Base-by-base conservation (phyloP, 108 stramenopile genomes). In the Fragilaria crotonensis region DNA sequence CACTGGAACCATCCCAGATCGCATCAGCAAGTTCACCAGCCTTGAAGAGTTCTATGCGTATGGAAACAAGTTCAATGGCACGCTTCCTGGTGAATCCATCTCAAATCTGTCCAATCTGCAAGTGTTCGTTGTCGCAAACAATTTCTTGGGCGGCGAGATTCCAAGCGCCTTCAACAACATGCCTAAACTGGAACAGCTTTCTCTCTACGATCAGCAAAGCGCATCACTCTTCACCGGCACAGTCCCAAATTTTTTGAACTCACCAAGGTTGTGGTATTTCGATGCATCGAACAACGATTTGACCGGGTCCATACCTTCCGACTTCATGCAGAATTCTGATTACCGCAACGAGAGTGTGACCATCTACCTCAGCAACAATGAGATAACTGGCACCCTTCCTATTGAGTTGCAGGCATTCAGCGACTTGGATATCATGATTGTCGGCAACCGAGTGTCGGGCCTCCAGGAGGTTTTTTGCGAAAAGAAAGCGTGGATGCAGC, bases 281-380 rank as follows among this genome's bases (percentile, higher is more conserved):
- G 84, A 85, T 63, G 61, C 78, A 3, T 79, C 75, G 25, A 66
- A 69, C 33, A 82, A 80, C 49, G 57, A 72, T 23, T 63, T 85
- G 62, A 82, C 80, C 7, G 84, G 84, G 51, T 50, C 70, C 0
- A 79, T 85, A 54, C 84, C 84, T n/a, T 52, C 52, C 29, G 52
- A 77, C 49, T 85, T 85, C 58, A 33, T 85, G 64, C 52, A 45
- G n/a, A 60, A 61, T 31, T 60, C 59, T 21, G 54, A 22, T 3
- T 44, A 56, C 11, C 45, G 31, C 0, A 67, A 59, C 28, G 63
- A 70, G 14, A 33, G 48, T 0, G 66, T 84, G 7, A 74, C 71
- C 7, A 50, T 85, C 17, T 66, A 66, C 14, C 47, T 84, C 19
- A 29, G 45, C 5, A 70, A 85, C 54, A 84, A 84, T 44, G 33